phyloP scores from a whole-genome alignment of 441 rosid genomes.

The Syzygium syzygioides region DNA sequence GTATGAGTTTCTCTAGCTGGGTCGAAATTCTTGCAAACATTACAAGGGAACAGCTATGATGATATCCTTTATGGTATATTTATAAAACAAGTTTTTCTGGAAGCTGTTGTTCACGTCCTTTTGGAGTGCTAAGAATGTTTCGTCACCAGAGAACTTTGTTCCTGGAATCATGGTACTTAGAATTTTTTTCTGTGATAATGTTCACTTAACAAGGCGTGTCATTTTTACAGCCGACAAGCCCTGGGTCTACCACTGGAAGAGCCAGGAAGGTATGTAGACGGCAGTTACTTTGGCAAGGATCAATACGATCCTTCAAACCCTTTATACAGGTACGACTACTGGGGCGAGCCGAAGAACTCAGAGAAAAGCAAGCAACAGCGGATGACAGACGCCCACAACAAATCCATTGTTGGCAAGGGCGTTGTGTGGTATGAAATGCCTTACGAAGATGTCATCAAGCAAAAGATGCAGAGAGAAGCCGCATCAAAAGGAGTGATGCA shows the following conservation, averaged over 20 bases:
- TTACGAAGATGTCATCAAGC: conserved; percentile 72
- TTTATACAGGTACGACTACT: conserved; percentile 78
- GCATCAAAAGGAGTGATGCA: conserved; percentile 18
- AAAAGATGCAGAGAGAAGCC: conserved; percentile 49
- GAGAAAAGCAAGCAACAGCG: conserved; percentile 79
- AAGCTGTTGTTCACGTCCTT: neutral
- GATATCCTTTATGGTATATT: neutral
- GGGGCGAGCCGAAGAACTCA: conserved; percentile 96
- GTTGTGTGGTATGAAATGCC: conserved; percentile 82
- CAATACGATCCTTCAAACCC: conserved; percentile 84
- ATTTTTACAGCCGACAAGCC: conserved; percentile 61
- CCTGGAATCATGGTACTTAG: neutral
- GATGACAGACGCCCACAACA: conserved; percentile 74
- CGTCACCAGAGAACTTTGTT: neutral
- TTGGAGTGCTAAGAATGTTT: neutral
- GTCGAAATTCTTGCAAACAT: neutral
- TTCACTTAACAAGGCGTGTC: neutral
- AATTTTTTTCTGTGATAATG: neutral
- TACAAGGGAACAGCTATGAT: neutral
- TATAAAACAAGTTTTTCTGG: neutral
- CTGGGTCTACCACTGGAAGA: conserved; percentile 91
- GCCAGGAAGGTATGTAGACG: conserved; percentile 85
- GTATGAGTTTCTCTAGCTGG: neutral
- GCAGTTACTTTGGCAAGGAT: conserved; percentile 77
- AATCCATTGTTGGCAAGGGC: conserved; percentile 79